Conservation (phyloP, 2,329 filamentous ascomycete genomes). For the Exophiala sp. region DNA sequence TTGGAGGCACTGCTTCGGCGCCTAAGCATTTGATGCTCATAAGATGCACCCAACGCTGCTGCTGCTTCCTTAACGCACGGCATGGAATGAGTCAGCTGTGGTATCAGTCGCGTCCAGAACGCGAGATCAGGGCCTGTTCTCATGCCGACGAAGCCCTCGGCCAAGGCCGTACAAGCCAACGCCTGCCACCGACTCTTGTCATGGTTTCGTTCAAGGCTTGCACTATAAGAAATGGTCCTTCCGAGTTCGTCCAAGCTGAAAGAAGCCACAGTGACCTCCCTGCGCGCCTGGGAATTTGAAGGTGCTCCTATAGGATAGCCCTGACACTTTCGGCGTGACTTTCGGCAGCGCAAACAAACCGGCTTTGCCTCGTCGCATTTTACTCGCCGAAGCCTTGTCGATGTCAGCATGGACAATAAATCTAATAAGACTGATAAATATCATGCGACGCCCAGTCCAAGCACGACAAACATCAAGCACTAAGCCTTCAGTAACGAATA, state of each 20-base stretch:
- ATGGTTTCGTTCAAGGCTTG: neutral
- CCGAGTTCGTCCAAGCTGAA: neutral
- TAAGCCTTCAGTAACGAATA: no score
- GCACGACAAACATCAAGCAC: no score
- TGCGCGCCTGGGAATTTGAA: neutral
- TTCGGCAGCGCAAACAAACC: neutral
- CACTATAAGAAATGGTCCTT: neutral
- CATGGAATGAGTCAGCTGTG: conserved; percentile 6
- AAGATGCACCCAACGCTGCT: conserved; percentile 13
- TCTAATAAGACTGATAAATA: no score
- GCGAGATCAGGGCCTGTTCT: neutral
- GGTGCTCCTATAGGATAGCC: conserved; percentile 3
- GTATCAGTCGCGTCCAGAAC: conserved; percentile 2
- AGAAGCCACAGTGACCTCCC: neutral
- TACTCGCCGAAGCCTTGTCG: neutral
- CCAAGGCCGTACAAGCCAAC: conserved; percentile 1
- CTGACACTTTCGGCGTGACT: neutral
- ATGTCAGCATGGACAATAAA: no score
- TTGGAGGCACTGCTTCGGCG: neutral
- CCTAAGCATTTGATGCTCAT: conserved; percentile 8
- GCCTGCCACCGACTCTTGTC: neutral
- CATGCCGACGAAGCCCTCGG: neutral
- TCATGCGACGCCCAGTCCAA: no score
- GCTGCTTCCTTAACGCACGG: conserved; percentile 6
- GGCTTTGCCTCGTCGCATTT: conserved; percentile 13